These are phyloP conservation scores for Elsinoe necatrix DNA, from an alignment of 2,329 filamentous ascomycete genomes.

Conservation along the genomic window DNA sequence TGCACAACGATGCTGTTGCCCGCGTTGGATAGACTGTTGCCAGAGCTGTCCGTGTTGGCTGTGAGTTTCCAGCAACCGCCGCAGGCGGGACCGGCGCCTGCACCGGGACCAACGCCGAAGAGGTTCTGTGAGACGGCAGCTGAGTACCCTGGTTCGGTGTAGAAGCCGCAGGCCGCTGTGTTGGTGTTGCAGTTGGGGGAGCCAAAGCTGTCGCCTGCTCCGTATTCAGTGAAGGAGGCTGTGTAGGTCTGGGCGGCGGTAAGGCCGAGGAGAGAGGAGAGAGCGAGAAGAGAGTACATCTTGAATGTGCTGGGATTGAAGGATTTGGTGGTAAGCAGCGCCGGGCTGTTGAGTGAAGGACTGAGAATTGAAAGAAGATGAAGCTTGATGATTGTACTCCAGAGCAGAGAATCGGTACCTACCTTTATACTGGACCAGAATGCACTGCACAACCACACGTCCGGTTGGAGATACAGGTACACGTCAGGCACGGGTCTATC, in stretches of 20 bases:
- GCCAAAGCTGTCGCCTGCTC: slow-evolving; percentile 28
- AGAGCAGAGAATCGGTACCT: not conserved
- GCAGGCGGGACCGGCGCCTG: slow-evolving; percentile 33
- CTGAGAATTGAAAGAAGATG: not conserved
- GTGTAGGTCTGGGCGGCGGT: slow-evolving; percentile 17
- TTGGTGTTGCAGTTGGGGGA: slow-evolving; percentile 31
- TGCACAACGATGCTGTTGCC: slow-evolving; percentile 33
- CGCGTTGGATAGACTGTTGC: slow-evolving; percentile 25
- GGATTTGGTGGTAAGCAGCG: not conserved
- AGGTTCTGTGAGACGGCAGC: slow-evolving; percentile 34
- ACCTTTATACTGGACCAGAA: not conserved
- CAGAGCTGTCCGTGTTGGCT: slow-evolving; percentile 28
- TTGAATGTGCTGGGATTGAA: not conserved
- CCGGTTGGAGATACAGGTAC: slow-evolving; percentile 9
- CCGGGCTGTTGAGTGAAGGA: not conserved
- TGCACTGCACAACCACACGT: not conserved
- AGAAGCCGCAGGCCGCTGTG: slow-evolving; percentile 33
- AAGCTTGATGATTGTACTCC: not conserved
- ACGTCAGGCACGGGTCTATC: slow-evolving; percentile 4
- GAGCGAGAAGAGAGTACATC: not conserved
- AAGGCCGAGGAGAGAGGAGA: slow-evolving; percentile 8
- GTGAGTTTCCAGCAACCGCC: slow-evolving; percentile 34
- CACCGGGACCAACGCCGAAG: slow-evolving; percentile 32
- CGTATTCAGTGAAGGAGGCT: slow-evolving; percentile 32
- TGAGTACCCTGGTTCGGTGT: slow-evolving; percentile 27